Base-by-base conservation (phyloP, 2,329 filamentous ascomycete species). In the Fusarium armeniacum region DNA sequence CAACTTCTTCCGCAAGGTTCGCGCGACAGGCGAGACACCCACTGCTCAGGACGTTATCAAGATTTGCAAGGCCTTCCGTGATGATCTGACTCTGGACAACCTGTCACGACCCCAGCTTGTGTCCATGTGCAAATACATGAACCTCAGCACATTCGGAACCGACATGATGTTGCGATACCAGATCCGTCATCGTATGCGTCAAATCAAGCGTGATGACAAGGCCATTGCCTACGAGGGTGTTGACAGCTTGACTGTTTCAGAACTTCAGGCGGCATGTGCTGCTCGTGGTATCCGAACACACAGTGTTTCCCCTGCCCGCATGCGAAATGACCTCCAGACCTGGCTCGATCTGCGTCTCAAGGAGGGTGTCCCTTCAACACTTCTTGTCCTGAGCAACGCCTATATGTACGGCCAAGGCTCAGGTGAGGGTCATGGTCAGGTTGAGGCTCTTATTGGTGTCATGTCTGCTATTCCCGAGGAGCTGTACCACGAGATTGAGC, bases 41-140 rank as follows among this genome's bases (percentile, higher is more conserved):
- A 96, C 93, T 6, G 88, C 90, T 56, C 88, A 94, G 71, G 96
- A 99, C 78, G 93, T 99, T 69, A 97, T 99, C 85, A 97, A 96
- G 82, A 95, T 99, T 69, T 98, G 96, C 89, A 97, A 98, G 86
- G 92, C 97, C 70, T 99, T 99, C 89, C 97, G 96, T 80, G 96
- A 99, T 78, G 96, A 99, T 80, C 79, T 99, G 75, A 99, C 96
- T 0, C 86, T 99, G 33, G 96, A 99, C 88, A 99, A 99, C 82
- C 84, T 99, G 71, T 98, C 94, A 20, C 89, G 96, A 68, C 96
- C 96, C 18, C 96, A 99, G 82, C 85, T 99, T 53, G 95, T 99
- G 32, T 97, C 92, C 58, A 99, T 98, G 87, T 98, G 96, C 86
- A 91, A 93, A 66, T 99, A 99, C 84, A 94, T 99, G 91, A 98